Conservation (phyloP, 2,329 filamentous ascomycete species). For the Scedosporium boydii region DNA sequence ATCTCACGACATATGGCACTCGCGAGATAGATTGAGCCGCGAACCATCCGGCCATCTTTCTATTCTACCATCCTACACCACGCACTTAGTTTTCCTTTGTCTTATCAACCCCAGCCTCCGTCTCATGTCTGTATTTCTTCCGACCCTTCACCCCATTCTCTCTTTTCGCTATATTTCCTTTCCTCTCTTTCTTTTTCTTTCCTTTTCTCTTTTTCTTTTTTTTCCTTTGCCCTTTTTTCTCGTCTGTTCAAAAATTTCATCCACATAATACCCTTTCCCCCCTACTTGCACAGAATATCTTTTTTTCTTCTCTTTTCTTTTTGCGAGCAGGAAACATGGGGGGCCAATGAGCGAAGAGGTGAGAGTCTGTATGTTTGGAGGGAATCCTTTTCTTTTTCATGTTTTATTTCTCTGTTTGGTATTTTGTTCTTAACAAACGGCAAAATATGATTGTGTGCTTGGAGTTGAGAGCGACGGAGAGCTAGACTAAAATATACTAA, state of each 20-base stretch:
- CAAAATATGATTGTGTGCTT: background rate
- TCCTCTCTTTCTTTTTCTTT: background rate
- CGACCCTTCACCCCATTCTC: background rate
- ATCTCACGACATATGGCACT: background rate
- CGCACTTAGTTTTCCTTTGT: background rate
- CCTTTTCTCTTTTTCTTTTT: background rate
- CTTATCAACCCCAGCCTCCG: background rate
- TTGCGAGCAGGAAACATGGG: background rate
- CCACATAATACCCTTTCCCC: conserved; percentile 2
- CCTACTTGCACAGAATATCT: background rate
- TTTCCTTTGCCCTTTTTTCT: conserved; percentile 1
- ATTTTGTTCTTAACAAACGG: background rate
- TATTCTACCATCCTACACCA: background rate
- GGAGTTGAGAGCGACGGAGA: conserved; percentile 1
- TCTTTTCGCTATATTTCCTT: background rate
- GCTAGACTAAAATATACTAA: conserved; percentile 2
- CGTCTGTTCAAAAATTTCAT: background rate
- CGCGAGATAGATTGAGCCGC: background rate
- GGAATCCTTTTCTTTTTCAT: background rate
- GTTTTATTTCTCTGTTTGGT: background rate
- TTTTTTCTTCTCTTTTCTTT: background rate
- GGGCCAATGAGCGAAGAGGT: background rate
- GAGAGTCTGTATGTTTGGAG: background rate
- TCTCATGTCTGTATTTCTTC: background rate
- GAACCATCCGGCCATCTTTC: background rate